Evolutionary conservation across 129 eudicot genomes (phyloP), one percentile per base, ranked within the genome.

Genomic region (Silybum marianum): DNA sequence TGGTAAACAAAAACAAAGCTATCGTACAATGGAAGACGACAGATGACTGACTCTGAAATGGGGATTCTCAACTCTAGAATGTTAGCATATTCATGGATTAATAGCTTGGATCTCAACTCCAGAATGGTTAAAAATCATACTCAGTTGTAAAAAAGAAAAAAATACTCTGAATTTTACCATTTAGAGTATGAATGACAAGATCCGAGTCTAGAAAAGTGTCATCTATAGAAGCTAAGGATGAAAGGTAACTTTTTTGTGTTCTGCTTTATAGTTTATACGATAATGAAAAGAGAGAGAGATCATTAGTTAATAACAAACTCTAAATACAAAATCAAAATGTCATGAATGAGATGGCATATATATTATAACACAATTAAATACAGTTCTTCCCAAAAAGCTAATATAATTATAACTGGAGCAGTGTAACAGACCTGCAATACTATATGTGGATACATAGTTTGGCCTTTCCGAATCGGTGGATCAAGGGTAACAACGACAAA

Each of bases 391-490:
- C 34, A 13, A 72, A 38, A 42, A 77, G 21, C 28, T 28, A 30
- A 32, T 72, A 9, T 72, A 63, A 58, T 60, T 80, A 71, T 38
- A 78, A 63, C 44, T 18, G 63, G 39, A 82, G 77, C 78, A 19
- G 5, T 63, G 16, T 9, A 72, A 48, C 78, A 71, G 71, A 95
- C 98, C 97, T 95, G 98, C 90, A 95, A 84, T 72, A 95, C 97
- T 38, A 95, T 95, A 76, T 95, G 98, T 40, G 98, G 98, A 85
- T 95, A 95, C 83, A 95, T 69, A 13, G 98, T 95, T 89, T 95
- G 98, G 69, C 98, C 98, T 80, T 95, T 95, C 80, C 96, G 93
- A 79, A 95, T 95, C n/a, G 98, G 98, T 21, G 98, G 98, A 78
- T 95, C 98, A 54, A 92, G 96, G 78, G 97, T 92, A 66, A 92